Evolutionary conservation across 768 basidiomycete species (phyloP).

Genomic region (Pleurotus eryngii): DNA sequence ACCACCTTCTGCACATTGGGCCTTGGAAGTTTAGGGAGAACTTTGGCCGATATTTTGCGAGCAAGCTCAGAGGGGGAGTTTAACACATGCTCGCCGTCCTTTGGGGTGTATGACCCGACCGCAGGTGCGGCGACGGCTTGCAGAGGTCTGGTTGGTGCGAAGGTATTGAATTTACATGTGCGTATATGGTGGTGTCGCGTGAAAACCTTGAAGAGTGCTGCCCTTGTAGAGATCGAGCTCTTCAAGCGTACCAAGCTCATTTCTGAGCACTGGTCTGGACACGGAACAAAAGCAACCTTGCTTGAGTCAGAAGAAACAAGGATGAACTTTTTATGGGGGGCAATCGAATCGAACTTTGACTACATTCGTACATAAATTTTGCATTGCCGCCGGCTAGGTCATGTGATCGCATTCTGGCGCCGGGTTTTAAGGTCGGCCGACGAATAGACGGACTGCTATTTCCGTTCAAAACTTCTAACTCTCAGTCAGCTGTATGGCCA

Average conservation of each 20-base stretch:
- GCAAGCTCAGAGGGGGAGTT: constrained; percentile 95
- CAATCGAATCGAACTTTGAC: background rate
- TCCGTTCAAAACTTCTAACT: too few relatives aligned
- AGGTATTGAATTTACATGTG: constrained; percentile 29
- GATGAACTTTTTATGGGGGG: constrained; percentile 7
- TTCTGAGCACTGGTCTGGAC: constrained; percentile 10
- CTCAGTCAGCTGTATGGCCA: too few relatives aligned
- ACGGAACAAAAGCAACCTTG: background rate
- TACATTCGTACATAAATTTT: constrained; percentile 2
- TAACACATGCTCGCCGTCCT: constrained; percentile 73
- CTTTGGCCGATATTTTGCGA: constrained; percentile 88
- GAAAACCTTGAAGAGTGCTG: constrained; percentile 23
- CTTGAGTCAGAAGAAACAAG: background rate
- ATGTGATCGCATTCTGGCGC: constrained; percentile 4
- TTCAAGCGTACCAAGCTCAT: constrained; percentile 44
- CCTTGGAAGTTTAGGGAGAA: constrained; percentile 86
- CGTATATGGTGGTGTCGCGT: constrained; percentile 52
- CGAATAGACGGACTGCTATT: too few relatives aligned
- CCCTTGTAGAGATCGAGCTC: constrained; percentile 31
- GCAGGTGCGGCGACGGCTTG: constrained; percentile 74
- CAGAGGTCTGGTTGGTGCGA: constrained; percentile 47
- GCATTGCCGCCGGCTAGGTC: constrained; percentile 1
- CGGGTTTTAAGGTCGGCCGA: background rate
- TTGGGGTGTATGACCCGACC: constrained; percentile 64
- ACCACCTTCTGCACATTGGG: constrained; percentile 93